A percentile compares a stretch with the other conserved stretches of the same genome.
These are phyloP conservation scores for Aphanomyces euteiches DNA, from an alignment of 352 stramenopile species.

Conservation along the genomic window DNA sequence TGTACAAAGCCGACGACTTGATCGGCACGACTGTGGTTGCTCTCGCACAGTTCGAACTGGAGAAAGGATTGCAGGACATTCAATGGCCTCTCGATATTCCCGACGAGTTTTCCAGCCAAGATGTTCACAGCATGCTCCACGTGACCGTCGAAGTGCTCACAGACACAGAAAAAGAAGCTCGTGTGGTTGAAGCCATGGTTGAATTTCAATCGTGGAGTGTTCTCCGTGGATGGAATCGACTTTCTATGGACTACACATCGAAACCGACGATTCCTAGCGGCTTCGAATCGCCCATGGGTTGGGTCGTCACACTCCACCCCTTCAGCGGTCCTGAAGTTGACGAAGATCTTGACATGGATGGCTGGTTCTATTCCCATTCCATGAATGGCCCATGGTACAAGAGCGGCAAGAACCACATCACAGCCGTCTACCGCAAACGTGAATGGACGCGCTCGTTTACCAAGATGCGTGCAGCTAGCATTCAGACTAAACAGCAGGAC, in stretches of 20 bases:
- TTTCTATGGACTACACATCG: slow-evolving; percentile 47
- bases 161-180: slow-evolving; percentile 49
- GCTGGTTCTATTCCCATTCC: slow-evolving; percentile 63
- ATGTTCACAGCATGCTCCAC: slow-evolving; percentile 34
- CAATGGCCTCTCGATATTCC: slow-evolving; percentile 50
- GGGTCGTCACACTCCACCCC: slow-evolving; percentile 56
- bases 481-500: slow-evolving; percentile 12
- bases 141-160: slow-evolving; percentile 34
- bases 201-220: slow-evolving; percentile 64
- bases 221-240: slow-evolving; percentile 45
- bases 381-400: slow-evolving; percentile 59
- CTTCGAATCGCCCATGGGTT: slow-evolving; percentile 54
- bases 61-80: slow-evolving; percentile 46
- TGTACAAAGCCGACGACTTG: slow-evolving; percentile 59
- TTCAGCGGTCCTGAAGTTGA: slow-evolving; percentile 49
- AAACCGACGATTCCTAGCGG: slow-evolving; percentile 61
- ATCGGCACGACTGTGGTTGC: slow-evolving; percentile 41
- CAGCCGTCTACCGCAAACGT: slow-evolving; percentile 19
- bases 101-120: slow-evolving; percentile 38
- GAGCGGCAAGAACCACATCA: slow-evolving; percentile 12
- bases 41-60: slow-evolving; percentile 51
- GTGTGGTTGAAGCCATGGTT: slow-evolving; percentile 50
- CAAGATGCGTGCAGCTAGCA: neutral
- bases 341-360: slow-evolving; percentile 43
- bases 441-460: slow-evolving; percentile 16